A percentile compares a stretch with the other conserved stretches of the same genome.
Conservation (phyloP, 2,329 filamentous ascomycete species). For the Sclerotinia trifoliorum region DNA sequence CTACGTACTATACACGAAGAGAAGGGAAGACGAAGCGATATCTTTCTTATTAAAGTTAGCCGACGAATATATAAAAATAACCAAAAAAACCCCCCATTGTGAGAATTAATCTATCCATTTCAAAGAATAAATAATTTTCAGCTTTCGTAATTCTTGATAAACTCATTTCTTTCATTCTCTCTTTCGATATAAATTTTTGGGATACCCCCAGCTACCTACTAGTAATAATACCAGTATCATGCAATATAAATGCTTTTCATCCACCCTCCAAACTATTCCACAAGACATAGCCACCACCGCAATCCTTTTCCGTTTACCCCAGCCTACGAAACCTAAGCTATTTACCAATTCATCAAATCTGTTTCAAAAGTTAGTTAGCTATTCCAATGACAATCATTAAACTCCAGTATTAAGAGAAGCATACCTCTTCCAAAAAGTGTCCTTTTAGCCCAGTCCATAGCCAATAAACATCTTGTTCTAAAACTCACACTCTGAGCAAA, state of each 20-base stretch:
- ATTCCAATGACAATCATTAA: background rate
- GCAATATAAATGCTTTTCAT: background rate
- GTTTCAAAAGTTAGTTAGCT: background rate
- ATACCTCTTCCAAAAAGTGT: constrained; percentile 90
- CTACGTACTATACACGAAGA: too few species aligned
- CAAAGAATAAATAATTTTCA: background rate
- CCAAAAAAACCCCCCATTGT: too few species aligned
- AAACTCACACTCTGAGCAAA: constrained; percentile 97
- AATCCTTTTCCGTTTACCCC: background rate
- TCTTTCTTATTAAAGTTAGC: too few species aligned
- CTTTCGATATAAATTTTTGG: background rate
- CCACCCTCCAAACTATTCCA: background rate
- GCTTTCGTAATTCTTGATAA: background rate
- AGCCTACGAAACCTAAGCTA: background rate
- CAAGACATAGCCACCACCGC: background rate
- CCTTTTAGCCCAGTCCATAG: constrained; percentile 99
- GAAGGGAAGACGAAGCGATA: too few species aligned
- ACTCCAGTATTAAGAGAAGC: constrained; percentile 1
- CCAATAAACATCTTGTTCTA: constrained; percentile 80
- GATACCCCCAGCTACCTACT: background rate
- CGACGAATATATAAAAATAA: too few species aligned
- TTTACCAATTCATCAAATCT: constrained; percentile 18
- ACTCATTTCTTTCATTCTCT: background rate
- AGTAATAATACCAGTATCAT: background rate
- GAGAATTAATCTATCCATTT: too few species aligned